Base-by-base conservation (phyloP, 1,284 basidiomycete genomes). In the Cutaneotrichosporon sp. region DNA sequence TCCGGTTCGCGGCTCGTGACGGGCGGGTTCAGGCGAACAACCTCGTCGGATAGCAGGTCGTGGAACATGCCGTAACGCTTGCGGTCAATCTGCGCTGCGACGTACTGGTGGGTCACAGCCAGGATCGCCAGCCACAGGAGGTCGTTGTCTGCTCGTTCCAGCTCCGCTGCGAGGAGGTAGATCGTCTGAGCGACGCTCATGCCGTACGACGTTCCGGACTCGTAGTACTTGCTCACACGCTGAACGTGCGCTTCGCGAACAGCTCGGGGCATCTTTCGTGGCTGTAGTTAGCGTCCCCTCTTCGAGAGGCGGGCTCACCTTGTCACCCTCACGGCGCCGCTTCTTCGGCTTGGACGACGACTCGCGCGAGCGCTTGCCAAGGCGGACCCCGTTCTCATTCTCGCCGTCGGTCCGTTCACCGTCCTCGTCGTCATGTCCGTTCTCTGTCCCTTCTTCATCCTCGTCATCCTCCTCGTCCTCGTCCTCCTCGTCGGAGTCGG, bases 121-220 rank as follows among this genome's bases (percentile, higher is more conserved):
- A 99, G 84, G 63, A 99, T 94, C 18, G 95, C 93, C 50, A 95
- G 84, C 95, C 95, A 99, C 47, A 99, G 82, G 6, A 93, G 84
- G 76, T 98, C 94, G 73, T 94, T 93, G 76, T 97, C 95, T 13
- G 89, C 89, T 27, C 95, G 87, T 71, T 95, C 92, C 14, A 97
- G 84, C 13, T 88, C 84, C 6, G 90, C 93, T 14, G 94, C 92
- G 5, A 99, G 87, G 60, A 94, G 84, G 74, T 97, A 99, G 56
- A 98, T 86, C 38, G 90, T 90, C 18, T 89, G 89, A 2, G 94
- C 88, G 11, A 92, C 91, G 68, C 91, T 92, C 81, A 95, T 93
- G 2, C 93, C 93, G 71, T 90, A 86, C 80, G 86, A 91, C 51
- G 91, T 91, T 46, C 97, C 97, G 8, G 87, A 83, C 65, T 84